Base-by-base conservation (phyloP, 2,329 filamentous ascomycete species). In the Aspergillus awamori region DNA sequence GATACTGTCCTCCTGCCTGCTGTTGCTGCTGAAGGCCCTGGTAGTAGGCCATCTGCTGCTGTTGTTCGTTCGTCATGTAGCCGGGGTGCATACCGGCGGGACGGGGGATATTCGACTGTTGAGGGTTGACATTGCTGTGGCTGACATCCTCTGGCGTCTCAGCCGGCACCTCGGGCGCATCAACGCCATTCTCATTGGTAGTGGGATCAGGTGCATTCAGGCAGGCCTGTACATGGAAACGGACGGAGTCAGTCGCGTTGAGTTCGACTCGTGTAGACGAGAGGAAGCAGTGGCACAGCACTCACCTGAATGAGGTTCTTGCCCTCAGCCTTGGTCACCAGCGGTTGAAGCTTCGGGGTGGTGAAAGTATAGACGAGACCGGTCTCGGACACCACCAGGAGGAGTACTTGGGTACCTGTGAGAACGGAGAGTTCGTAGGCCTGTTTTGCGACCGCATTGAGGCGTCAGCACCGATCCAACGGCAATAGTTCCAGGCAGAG, bases 261-360 rank as follows among this genome's bases (percentile, higher is more conserved):
- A 41, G 33, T 36, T 39, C 10, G 36, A 39, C 22, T 33, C 36
- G 24, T 11, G 6, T n/a, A 33, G 7, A 33, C 13, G 13, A 17
- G 33, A 41, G 20, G 39, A 17, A 13, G 10, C 43, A 13, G 58
- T 28, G 11, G 43, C 41, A 36, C 11, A n/a, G 22, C 30, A 72
- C 87, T 67, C 86, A 97, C 95, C 88, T 99, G 95, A 70, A 99
- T 98, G 67, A 99, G 83, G 78, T 99, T 99, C 87, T 99, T 99
- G 82, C 95, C 95, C 81, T 98, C 95, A 17, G 95, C 90, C 83
- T 98, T 98, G 65, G 95, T 99, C 70, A 98, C 95, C 57, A 99
- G 87, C 65, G 95, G 95, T 81, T 98, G 95, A 59, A 99, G 88
- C 84, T 99, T 99, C 20, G 95, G 95, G 15, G 95, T 99, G 64